These are phyloP conservation scores for Arabidopsis arenosa DNA, from an alignment of 345 rosid genomes.

Conservation along the genomic window DNA sequence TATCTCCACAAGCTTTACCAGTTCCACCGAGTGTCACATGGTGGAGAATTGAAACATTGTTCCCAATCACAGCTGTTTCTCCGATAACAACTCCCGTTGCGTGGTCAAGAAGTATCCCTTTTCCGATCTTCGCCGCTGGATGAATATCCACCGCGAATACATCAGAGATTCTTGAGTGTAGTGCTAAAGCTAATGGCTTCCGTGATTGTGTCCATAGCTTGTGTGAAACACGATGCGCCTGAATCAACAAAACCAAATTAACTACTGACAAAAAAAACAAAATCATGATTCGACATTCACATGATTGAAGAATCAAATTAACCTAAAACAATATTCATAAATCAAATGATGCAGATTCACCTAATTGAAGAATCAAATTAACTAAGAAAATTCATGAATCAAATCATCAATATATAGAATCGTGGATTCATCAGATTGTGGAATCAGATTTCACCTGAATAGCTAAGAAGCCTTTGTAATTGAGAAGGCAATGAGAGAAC, in stretches of 20 bases:
- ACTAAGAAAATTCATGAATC: neutral
- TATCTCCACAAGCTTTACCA: constrained; percentile 74
- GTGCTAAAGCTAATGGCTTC: constrained; percentile 84
- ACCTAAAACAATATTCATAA: neutral
- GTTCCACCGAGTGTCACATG: constrained; percentile 97
- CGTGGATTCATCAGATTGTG: neutral
- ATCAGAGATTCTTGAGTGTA: constrained; percentile 91
- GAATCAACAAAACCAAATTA: constrained; percentile 15
- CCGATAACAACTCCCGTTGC: constrained; percentile 94
- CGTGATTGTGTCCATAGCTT: constrained; percentile 80
- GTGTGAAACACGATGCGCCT: constrained; percentile 96
- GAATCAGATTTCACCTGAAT: constrained; percentile 65
- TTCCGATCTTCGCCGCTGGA: constrained; percentile 91
- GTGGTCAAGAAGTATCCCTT: constrained; percentile 88
- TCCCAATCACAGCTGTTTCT: constrained; percentile 89
- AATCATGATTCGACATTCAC: neutral
- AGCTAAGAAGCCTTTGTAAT: constrained; percentile 94
- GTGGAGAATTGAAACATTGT: constrained; percentile 91
- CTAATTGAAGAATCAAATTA: neutral
- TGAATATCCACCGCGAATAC: constrained; percentile 95
- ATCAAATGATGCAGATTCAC: neutral
- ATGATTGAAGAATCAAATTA: no score
- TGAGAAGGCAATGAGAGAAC: constrained; percentile 95
- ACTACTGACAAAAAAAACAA: neutral
- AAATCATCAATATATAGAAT: neutral